Evolutionary conservation across 805 yeast species (phyloP).

Genomic region (Starmerella riodocensis): DNA sequence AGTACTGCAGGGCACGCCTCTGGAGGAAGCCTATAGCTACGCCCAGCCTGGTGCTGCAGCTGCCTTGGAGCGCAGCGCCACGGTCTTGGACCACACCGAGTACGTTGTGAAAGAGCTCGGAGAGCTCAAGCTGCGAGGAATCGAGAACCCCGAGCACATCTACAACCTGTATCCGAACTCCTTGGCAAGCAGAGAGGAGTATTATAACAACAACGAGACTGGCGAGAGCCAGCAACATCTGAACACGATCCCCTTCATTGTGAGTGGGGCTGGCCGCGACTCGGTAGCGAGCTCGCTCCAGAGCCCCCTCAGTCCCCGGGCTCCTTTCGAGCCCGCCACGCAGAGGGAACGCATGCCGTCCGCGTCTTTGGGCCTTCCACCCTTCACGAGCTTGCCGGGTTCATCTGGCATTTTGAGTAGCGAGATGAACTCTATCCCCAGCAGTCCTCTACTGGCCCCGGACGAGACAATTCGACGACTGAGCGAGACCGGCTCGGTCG

Average conservation of each 20-base stretch:
- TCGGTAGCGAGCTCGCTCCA: too few relatives aligned
- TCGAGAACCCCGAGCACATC: slow-evolving; percentile 82
- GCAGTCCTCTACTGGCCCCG: too few relatives aligned
- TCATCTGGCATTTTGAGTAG: too few relatives aligned
- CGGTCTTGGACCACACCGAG: slow-evolving; percentile 47
- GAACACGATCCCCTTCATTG: not conserved
- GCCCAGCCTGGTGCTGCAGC: slow-evolving; percentile 11
- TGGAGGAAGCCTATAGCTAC: slow-evolving; percentile 13
- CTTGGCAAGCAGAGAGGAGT: slow-evolving; percentile 41
- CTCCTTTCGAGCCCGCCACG: too few relatives aligned
- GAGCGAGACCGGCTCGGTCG: too few relatives aligned
- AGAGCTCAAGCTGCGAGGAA: slow-evolving; percentile 79
- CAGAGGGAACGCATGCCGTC: too few relatives aligned
- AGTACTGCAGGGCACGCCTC: slow-evolving; percentile 11
- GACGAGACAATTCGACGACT: too few relatives aligned
- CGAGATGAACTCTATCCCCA: too few relatives aligned
- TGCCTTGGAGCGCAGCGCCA: slow-evolving; percentile 22
- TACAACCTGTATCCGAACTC: slow-evolving; percentile 63
- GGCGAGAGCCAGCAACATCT: not conserved
- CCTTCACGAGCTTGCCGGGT: too few relatives aligned
- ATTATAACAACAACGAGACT: slow-evolving; percentile 8
- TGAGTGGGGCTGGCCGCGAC: not conserved
- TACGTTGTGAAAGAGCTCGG: slow-evolving; percentile 60
- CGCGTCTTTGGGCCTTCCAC: too few relatives aligned
- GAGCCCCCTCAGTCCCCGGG: too few relatives aligned